Base-by-base conservation (phyloP, 2,329 filamentous ascomycete species). In the Rhinocladiella mackenziei region DNA sequence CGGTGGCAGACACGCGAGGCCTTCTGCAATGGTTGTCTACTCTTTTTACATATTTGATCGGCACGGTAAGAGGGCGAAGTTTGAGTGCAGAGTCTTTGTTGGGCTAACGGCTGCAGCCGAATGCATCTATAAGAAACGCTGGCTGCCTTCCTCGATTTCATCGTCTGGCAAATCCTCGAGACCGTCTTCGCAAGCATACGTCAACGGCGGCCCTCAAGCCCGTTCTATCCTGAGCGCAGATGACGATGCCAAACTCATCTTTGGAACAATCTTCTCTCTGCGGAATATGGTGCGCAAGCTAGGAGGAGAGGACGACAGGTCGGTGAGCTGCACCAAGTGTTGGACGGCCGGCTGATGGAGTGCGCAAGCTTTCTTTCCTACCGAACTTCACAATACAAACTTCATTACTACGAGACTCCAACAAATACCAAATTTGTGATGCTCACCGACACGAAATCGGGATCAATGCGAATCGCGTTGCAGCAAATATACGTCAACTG, bases 1-100 rank as follows among this genome's bases (percentile, higher is more conserved):
- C 20, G 30, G 30, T 13, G n/a, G 14, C 29, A n/a, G 19, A 13
- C 8, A 6, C 3, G n/a, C 32, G n/a, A 18, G n/a, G 8, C 22
- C 17, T 20, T 38, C 56, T 65, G 72, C 58, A 62, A 97, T 98
- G 92, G 83, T 85, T 50, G 86, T 97, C 67, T 97, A 94, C 71
- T 89, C 89, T 48, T 95, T 98, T 71, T 95, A 95, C 75, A 96
- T 98, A 64, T 98, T 98, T 66, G 92, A 98, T 71, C 84, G 92
- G 56, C 92, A 98, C 70, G 95, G 92, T 96, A 76, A 63, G 78
- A 19, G 14, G 34, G 25, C 33, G 25, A 26, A 40, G 8, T 20
- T 32, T 7, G 15, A 13, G 15, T 19, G 34, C 13, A 20, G 11
- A n/a, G 10, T n/a, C 10, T 20, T 11, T 34, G 10, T 3, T 7